Conservation (phyloP, 2,329 filamentous ascomycete species). For the Xylaria sp. region DNA sequence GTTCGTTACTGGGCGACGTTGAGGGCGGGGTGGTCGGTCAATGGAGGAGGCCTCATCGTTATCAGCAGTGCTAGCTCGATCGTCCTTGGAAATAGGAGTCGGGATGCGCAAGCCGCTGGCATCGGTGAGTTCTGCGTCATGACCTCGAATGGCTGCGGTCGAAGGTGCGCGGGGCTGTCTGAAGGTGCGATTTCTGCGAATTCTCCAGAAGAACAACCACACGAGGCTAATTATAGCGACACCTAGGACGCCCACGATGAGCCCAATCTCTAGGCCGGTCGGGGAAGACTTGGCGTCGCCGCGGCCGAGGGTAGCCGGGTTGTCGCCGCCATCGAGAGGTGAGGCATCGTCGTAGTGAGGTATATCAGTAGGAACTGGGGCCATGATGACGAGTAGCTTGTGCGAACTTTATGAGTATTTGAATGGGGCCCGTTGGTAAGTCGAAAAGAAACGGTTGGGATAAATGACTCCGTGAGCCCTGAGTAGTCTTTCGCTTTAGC, state of each 20-base stretch:
- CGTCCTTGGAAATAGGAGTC: slow-evolving; percentile 40
- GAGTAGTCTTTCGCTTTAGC: not conserved
- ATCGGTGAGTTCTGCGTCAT: slow-evolving; percentile 35
- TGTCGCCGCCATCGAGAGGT: slow-evolving; percentile 44
- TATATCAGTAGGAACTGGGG: slow-evolving; percentile 35
- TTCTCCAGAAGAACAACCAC: slow-evolving; percentile 47
- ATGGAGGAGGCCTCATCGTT: slow-evolving; percentile 40
- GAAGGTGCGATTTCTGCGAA: slow-evolving; percentile 41
- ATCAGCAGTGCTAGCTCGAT: slow-evolving; percentile 35
- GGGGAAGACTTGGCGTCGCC: slow-evolving; percentile 32
- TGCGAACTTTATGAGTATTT: not conserved
- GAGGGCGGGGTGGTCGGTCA: slow-evolving; percentile 32
- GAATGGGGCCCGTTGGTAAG: not conserved
- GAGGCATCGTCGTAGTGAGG: slow-evolving; percentile 44
- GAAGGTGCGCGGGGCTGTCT: slow-evolving; percentile 26
- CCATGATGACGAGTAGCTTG: slow-evolving; percentile 14
- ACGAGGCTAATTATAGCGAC: slow-evolving; percentile 43
- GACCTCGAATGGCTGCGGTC: not conserved
- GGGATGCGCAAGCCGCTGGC: slow-evolving; percentile 31
- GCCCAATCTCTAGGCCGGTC: slow-evolving; percentile 44
- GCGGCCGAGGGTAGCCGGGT: slow-evolving; percentile 39
- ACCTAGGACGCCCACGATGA: slow-evolving; percentile 45
- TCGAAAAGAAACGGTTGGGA: not conserved
- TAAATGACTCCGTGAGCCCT: not conserved
- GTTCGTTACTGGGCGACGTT: slow-evolving; percentile 24